Percentiles rank a stretch among this genome's conserved stretches.
phyloP scores from a whole-genome alignment of 2,329 filamentous ascomycete species.

The Aspergillus fumigatiaffinis region DNA sequence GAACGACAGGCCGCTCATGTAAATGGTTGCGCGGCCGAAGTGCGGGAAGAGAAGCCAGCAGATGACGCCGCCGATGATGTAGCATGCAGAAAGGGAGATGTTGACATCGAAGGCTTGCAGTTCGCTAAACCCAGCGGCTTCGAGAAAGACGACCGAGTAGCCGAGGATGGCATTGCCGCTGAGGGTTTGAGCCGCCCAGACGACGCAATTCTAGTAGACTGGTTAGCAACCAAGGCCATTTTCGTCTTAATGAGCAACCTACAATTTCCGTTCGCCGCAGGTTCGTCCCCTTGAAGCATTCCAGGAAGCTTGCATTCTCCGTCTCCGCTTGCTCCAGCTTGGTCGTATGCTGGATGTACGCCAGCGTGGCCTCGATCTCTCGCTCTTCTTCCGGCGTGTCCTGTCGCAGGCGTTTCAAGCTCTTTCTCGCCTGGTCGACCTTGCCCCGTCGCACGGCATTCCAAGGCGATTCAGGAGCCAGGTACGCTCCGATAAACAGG shows the following conservation, averaged over 20 bases:
- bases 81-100: constrained; percentile 40
- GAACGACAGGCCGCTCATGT: constrained; percentile 37
- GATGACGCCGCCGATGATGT: constrained; percentile 38
- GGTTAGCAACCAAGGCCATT: not conserved
- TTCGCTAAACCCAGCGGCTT: constrained; percentile 36
- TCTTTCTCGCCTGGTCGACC: not conserved
- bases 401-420: constrained; percentile 1
- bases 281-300: constrained; percentile 77
- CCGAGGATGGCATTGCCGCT: constrained; percentile 36
- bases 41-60: constrained; percentile 42
- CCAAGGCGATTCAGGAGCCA: constrained; percentile 31
- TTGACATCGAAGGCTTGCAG: constrained; percentile 39
- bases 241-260: constrained; percentile 15
- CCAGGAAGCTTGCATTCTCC: constrained; percentile 65
- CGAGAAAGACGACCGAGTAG: constrained; percentile 38
- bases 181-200: constrained; percentile 39
- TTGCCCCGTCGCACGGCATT: constrained; percentile 19
- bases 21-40: constrained; percentile 40
- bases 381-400: constrained; percentile 2
- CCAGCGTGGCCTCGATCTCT: constrained; percentile 60
- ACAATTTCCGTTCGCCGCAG: constrained; percentile 69
- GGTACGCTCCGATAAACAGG: constrained; percentile 22
- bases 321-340: constrained; percentile 71
- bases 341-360: constrained; percentile 85
- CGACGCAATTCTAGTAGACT: constrained; percentile 31